These are phyloP conservation scores for Myxozyma monticola DNA, from an alignment of 805 yeast species.

Conservation along the genomic window DNA sequence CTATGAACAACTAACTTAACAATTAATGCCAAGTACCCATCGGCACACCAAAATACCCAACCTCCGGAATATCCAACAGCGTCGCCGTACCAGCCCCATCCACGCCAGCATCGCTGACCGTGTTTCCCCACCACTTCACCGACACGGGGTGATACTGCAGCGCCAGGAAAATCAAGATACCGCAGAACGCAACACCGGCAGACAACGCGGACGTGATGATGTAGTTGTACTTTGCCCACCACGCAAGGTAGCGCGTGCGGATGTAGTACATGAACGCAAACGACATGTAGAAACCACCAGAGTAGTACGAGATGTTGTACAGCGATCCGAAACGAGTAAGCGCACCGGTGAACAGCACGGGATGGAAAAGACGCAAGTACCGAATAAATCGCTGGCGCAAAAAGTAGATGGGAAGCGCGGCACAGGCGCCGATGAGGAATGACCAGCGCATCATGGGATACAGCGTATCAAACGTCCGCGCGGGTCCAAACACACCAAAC, in stretches of 20 bases:
- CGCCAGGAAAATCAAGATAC: constrained; percentile 56
- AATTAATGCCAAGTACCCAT: no score
- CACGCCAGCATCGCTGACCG: constrained; percentile 20
- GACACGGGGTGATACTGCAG: constrained; percentile 44
- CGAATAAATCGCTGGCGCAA: not conserved
- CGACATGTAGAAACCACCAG: constrained; percentile 67
- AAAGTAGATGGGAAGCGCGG: constrained; percentile 46
- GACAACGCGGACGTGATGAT: constrained; percentile 64
- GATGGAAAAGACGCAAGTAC: constrained; percentile 51
- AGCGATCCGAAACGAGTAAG: constrained; percentile 31
- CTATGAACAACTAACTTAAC: no score
- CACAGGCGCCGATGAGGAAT: constrained; percentile 55
- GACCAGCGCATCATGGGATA: constrained; percentile 58
- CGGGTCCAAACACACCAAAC: constrained; percentile 68
- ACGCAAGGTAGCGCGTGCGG: constrained; percentile 53
- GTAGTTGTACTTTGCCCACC: constrained; percentile 78
- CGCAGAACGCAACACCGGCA: constrained; percentile 64
- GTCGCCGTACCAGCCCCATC: constrained; percentile 15
- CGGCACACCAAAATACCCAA: no score
- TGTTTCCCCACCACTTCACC: constrained; percentile 68
- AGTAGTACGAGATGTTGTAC: constrained; percentile 70
- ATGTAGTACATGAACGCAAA: constrained; percentile 57
- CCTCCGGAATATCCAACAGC: no score
- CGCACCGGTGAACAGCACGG: constrained; percentile 58
- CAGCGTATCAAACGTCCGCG: constrained; percentile 53